These are phyloP conservation scores for Pistacia integerrima DNA, from an alignment of 345 rosid species.

Conservation along the genomic window DNA sequence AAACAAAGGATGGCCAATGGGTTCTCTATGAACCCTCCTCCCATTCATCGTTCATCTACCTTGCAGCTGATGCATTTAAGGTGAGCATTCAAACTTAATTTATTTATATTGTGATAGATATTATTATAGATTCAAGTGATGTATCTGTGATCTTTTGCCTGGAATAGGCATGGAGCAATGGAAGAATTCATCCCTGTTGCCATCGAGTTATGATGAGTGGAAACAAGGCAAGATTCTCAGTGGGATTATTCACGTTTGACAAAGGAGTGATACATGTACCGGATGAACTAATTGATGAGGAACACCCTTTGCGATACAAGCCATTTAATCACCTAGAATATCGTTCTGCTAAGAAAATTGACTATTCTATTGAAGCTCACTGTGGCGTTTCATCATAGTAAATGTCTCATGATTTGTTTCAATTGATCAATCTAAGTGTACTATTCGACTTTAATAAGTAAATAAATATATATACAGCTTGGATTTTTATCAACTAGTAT, in stretches of 20 bases:
- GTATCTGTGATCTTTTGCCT: not conserved
- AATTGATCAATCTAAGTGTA: too few species aligned
- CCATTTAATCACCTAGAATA: constrained; percentile 19
- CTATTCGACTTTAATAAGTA: too few species aligned
- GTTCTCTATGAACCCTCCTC: constrained; percentile 43
- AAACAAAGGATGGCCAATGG: constrained; percentile 47
- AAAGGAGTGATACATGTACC: constrained; percentile 34
- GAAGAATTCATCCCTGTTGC: not conserved
- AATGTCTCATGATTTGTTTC: too few species aligned
- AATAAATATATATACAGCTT: too few species aligned
- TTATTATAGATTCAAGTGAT: not conserved
- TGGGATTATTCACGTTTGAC: constrained; percentile 26
- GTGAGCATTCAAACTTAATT: constrained; percentile 18
- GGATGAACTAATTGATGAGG: constrained; percentile 31
- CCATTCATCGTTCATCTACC: constrained; percentile 34
- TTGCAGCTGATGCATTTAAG: constrained; percentile 63
- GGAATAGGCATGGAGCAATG: constrained; percentile 15
- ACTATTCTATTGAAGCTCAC: too few species aligned
- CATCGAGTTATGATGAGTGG: constrained; percentile 11
- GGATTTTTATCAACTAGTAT: too few species aligned
- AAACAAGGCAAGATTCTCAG: constrained; percentile 22
- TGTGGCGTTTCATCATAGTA: too few species aligned
- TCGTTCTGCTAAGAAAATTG: not conserved
- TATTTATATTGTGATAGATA: too few species aligned
- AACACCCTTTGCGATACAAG: constrained; percentile 36